Base-by-base conservation (phyloP, 2,329 filamentous ascomycete genomes). In the Botrytis elliptica region DNA sequence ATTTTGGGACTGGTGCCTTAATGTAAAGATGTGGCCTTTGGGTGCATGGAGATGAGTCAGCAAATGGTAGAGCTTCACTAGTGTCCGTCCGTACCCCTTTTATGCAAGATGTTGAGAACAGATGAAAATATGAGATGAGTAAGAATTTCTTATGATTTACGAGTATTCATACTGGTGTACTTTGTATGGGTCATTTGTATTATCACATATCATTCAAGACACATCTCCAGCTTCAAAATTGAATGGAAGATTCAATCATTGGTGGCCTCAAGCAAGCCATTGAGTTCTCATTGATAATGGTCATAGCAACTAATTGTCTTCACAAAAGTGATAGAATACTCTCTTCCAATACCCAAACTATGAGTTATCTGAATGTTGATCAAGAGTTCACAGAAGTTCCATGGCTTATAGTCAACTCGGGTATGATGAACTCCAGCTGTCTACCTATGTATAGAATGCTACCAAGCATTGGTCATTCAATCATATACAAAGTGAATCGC, bases 1-100 rank as follows among this genome's bases (percentile, higher is more conserved):
- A 75, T 72, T 77, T 70, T 67, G 71, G 72, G 74, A 76, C 72
- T 73, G 57, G 71, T 65, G 60, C 42, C 55, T 38, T 42, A 67
- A 68, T 71, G 33, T 69, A 72, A 72, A 68, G 69, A 77, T 76
- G 76, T 78, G 76, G 75, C 76, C 75, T 77, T 72, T 71, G 74
- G 40, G 40, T 70, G 44, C 44, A 33, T 7, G 71, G 44, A n/a
- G 71, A 68, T 72, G 67, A 72, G 63, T 72, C 52, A 72, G 49
- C 71, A 68, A 29, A 2, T 22, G 20, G 0, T 22, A 55, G 20
- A 25, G 63, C 65, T 64, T 46, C 67, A 60, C 25, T 33, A 14
- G 12, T 46, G 25, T 38, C 22, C 25, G 38, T 52, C 7, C n/a
- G 52, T 57, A 16, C 62, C 63, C 38, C 62, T 65, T 66, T 71